A percentile compares a stretch with the other conserved stretches of the same genome.
These are phyloP conservation scores for Tetrapisispora namnaoensis DNA, from an alignment of 805 yeast species.

Conservation along the genomic window DNA sequence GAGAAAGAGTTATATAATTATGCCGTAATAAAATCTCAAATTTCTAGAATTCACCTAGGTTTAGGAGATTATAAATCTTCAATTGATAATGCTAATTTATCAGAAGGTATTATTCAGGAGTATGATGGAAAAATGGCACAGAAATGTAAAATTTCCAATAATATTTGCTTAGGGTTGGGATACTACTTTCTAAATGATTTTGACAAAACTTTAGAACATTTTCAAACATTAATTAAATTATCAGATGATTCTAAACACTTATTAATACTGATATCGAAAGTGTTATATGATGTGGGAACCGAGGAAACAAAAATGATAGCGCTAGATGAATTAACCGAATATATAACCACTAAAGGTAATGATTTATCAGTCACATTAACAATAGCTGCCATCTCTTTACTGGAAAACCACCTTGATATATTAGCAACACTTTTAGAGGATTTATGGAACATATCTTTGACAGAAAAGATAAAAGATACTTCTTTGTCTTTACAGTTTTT, in stretches of 20 bases:
- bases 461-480: conserved; percentile 40
- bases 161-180: conserved; percentile 64
- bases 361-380: conserved; percentile 59
- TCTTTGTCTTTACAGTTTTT: conserved; percentile 50
- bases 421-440: conserved; percentile 57
- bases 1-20: conserved; percentile 38
- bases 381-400: conserved; percentile 69
- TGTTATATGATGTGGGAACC: conserved; percentile 64
- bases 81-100: conserved; percentile 48
- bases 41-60: conserved; percentile 66
- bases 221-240: conserved; percentile 49
- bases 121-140: conserved; percentile 29
- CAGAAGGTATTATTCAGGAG: conserved; percentile 40
- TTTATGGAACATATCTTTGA: conserved; percentile 40
- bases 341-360: conserved; percentile 54
- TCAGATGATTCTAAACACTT: conserved; percentile 54
- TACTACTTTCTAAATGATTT: conserved; percentile 54
- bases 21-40: conserved; percentile 54
- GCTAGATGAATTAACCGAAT: conserved; percentile 64
- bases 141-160: conserved; percentile 41
- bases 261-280: conserved; percentile 68
- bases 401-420: conserved; percentile 49
- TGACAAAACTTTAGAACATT: conserved; percentile 56
- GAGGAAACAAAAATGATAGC: conserved; percentile 79
- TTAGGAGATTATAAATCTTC: conserved; percentile 45